Conservation (phyloP, 1,284 basidiomycete genomes). For the Boletellus deceptivus region DNA sequence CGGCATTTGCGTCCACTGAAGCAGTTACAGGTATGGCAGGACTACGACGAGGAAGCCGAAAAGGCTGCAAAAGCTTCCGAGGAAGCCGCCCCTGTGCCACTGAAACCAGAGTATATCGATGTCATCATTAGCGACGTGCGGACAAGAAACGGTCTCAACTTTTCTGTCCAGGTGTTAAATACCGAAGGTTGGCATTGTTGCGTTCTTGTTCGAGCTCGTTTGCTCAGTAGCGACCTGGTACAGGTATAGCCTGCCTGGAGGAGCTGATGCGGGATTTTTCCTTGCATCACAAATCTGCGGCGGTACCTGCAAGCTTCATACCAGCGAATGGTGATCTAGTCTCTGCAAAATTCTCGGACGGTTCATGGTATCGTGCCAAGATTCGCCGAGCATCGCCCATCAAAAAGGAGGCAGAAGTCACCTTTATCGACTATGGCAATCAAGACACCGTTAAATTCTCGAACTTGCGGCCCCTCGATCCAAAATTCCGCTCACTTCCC, state of each 20-base stretch:
- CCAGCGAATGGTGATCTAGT: conserved; percentile 88
- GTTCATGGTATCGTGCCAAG: conserved; percentile 92
- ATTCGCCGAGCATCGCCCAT: conserved; percentile 77
- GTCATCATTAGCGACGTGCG: conserved; percentile 90
- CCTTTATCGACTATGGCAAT: conserved; percentile 88
- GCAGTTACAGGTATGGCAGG: conserved; percentile 70
- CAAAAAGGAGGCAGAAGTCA: conserved; percentile 87
- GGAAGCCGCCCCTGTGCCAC: conserved; percentile 48
- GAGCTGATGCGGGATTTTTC: conserved; percentile 94
- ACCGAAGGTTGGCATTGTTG: conserved; percentile 63
- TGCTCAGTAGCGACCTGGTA: conserved; percentile 1
- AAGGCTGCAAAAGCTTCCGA: conserved; percentile 47
- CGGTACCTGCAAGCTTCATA: conserved; percentile 61
- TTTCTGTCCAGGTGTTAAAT: conserved; percentile 91
- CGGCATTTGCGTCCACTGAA: conserved; percentile 1
- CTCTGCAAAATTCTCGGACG: conserved; percentile 87
- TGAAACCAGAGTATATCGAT: conserved; percentile 86
- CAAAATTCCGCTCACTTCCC: conserved; percentile 81
- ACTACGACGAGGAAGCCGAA: conserved; percentile 71
- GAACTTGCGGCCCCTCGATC: conserved; percentile 78
- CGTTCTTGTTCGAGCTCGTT: background rate
- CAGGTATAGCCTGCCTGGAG: conserved; percentile 86
- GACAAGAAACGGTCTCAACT: conserved; percentile 70
- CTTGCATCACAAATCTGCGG: conserved; percentile 70
- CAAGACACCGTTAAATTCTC: conserved; percentile 80